Conservation (phyloP, 2,329 filamentous ascomycete genomes). For the Alternaria tenuissima region DNA sequence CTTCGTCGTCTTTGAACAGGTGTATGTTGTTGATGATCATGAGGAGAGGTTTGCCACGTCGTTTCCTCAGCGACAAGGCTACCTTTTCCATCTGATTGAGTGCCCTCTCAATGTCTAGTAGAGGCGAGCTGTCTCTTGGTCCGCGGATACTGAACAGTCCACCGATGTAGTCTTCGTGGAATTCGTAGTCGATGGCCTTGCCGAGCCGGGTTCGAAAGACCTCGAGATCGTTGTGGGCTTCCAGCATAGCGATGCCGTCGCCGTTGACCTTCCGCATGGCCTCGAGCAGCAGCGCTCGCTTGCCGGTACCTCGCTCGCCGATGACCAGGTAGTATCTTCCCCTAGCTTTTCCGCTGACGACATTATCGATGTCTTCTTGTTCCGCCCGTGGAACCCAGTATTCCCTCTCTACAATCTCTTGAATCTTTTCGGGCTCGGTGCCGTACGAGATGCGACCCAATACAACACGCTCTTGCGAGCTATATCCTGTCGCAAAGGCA, state of each 20-base stretch:
- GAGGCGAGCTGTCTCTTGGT: slow-evolving; percentile 86
- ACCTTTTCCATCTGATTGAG: slow-evolving; percentile 98
- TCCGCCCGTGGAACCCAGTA: slow-evolving; percentile 86
- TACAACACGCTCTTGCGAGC: slow-evolving; percentile 45
- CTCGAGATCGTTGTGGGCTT: slow-evolving; percentile 92
- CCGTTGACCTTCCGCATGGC: slow-evolving; percentile 92
- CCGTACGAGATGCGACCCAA: slow-evolving; percentile 43
- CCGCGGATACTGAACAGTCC: slow-evolving; percentile 93
- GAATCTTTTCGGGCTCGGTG: slow-evolving; percentile 33
- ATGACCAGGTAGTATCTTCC: slow-evolving; percentile 93
- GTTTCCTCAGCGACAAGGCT: slow-evolving; percentile 73
- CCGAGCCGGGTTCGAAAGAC: slow-evolving; percentile 93
- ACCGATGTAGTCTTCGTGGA: slow-evolving; percentile 96
- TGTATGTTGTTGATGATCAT: slow-evolving; percentile 95
- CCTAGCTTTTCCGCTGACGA: slow-evolving; percentile 73
- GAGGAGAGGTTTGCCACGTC: slow-evolving; percentile 73
- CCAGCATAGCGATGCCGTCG: slow-evolving; percentile 90
- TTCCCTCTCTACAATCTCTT: slow-evolving; percentile 55
- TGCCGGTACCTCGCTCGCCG: slow-evolving; percentile 94
- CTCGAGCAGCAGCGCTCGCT: slow-evolving; percentile 92
- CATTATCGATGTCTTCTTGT: slow-evolving; percentile 80
- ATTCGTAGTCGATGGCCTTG: slow-evolving; percentile 95
- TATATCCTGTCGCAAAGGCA: slow-evolving; percentile 45
- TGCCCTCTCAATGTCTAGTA: slow-evolving; percentile 93
- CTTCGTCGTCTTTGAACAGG: slow-evolving; percentile 86